Percentiles rank a stretch among this genome's conserved stretches.
Conservation (phyloP, 2,329 filamentous ascomycete species). For the Cercospora sesami region DNA sequence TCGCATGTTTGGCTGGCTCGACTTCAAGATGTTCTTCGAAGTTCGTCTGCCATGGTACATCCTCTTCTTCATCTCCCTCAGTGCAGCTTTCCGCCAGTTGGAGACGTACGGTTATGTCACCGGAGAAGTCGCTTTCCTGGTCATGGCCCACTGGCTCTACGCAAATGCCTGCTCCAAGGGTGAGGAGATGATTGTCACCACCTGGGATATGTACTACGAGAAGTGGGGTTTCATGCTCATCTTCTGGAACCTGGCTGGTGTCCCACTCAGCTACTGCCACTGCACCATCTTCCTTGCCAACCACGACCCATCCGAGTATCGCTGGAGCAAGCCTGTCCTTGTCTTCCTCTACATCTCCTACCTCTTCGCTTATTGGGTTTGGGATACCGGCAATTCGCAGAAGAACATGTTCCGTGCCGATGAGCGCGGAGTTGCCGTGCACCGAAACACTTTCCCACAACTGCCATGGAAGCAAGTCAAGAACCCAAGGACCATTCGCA, state of each 20-base stretch:
- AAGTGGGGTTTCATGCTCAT: slow-evolving; percentile 98
- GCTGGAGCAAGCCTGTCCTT: slow-evolving; percentile 70
- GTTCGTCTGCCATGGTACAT: slow-evolving; percentile 92
- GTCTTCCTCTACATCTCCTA: slow-evolving; percentile 67
- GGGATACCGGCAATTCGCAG: slow-evolving; percentile 89
- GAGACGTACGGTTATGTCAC: slow-evolving; percentile 83
- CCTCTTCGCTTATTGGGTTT: slow-evolving; percentile 82
- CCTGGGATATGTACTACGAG: slow-evolving; percentile 96
- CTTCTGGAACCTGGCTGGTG: slow-evolving; percentile 94
- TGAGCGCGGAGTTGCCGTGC: slow-evolving; percentile 69
- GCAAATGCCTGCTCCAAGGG: slow-evolving; percentile 90
- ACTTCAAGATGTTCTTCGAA: slow-evolving; percentile 96
- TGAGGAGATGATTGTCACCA: slow-evolving; percentile 85
- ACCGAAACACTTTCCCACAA: slow-evolving; percentile 82
- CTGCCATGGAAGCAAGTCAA: slow-evolving; percentile 83
- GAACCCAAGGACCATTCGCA: slow-evolving; percentile 76
- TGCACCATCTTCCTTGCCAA: slow-evolving; percentile 87
- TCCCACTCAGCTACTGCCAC: slow-evolving; percentile 89
- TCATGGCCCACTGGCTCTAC: slow-evolving; percentile 90
- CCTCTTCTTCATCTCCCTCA: slow-evolving; percentile 74
- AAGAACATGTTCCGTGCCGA: slow-evolving; percentile 87
- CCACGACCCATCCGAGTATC: slow-evolving; percentile 74
- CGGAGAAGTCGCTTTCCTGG: slow-evolving; percentile 77
- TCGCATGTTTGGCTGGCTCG: slow-evolving; percentile 70
- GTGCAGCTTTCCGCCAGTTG: slow-evolving; percentile 77